phyloP scores from a whole-genome alignment of 2,329 filamentous ascomycete genomes.

The Passalora sequoiae region DNA sequence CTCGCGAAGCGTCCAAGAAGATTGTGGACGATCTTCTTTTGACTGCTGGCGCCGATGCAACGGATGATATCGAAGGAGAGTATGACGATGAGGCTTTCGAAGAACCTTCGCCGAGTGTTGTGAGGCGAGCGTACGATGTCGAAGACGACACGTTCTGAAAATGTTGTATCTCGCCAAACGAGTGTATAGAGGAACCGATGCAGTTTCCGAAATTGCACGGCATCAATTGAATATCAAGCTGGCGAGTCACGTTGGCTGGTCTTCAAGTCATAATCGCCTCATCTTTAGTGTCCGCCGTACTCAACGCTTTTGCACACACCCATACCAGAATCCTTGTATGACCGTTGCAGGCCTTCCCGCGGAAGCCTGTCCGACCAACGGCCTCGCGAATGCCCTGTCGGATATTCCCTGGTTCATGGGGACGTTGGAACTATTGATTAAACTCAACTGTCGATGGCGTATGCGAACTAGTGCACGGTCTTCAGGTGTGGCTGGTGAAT shows the following conservation, averaged over 20 bases:
- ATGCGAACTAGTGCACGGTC: neutral
- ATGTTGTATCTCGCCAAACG: neutral
- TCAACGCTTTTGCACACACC: neutral
- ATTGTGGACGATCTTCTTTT: constrained; percentile 76
- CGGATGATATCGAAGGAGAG: constrained; percentile 44
- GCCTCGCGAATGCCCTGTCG: too few relatives aligned
- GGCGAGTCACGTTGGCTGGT: neutral
- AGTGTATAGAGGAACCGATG: neutral
- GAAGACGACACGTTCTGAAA: constrained; percentile 46
- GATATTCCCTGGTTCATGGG: too few relatives aligned
- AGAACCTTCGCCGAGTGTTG: constrained; percentile 46
- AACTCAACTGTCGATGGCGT: constrained; percentile 1
- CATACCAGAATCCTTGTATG: neutral
- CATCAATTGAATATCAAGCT: neutral
- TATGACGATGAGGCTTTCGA: constrained; percentile 35
- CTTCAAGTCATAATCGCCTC: too few relatives aligned
- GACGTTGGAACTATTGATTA: constrained; percentile 3
- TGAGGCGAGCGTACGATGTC: constrained; percentile 40
- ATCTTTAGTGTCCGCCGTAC: too few relatives aligned
- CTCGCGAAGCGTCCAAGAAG: constrained; percentile 71
- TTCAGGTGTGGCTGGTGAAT: neutral
- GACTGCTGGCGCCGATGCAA: constrained; percentile 61
- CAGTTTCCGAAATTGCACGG: neutral
- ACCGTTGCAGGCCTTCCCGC: neutral
- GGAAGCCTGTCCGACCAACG: neutral